Evolutionary conservation across 176 grass and related monocot species (phyloP), one percentile per base, ranked within the genome.

Genomic region (Aegilops bicornis): DNA sequence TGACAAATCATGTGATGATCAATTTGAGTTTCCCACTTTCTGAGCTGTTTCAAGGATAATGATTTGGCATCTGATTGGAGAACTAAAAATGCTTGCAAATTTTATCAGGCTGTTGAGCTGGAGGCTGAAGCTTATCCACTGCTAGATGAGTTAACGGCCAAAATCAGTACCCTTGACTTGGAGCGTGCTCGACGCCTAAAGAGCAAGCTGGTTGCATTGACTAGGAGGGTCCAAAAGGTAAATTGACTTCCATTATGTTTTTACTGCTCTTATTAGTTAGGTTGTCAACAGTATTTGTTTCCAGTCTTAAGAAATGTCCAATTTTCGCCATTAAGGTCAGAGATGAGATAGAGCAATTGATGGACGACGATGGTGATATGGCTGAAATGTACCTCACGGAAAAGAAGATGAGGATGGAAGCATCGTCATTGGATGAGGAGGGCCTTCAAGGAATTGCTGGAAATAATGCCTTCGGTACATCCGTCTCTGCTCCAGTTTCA

Each of bases 301-400:
- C 30, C 29, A 77, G 47, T 77, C 47, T 77, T 77, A 77, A 54
- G 39, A 74, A 68, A 74, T 54, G 29, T 58, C 47, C 47, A 33
- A 32, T 56, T 73, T 83, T 72, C 50, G 65, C 50, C 42, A 82
- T 90, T 78, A 83, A 98, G 93, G 93, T 98, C 35, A 92, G 93
- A 85, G 96, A 98, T 33, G 96, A 98, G 81, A 95, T 96, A 89
- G 96, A 98, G 29, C 91, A 98, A 40, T 77, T 98, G 80, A 98
- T 98, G 96, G 93, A 98, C 24, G 96, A 98, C 36, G 96, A 98
- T 37, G 96, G 91, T 22, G 96, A 98, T 87, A 98, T 98, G 96
- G 96, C 96, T 70, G 96, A 98, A 92, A 98, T 98, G 96, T 92
- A 95, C 89, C 88, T 98, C 47, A 98, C 96, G 4, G 96, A 98